Percentiles rank a stretch among this genome's conserved stretches.
Evolutionary conservation across 371 early-diverging fungal species (phyloP).

Genomic region (Lichtheimia ornata): DNA sequence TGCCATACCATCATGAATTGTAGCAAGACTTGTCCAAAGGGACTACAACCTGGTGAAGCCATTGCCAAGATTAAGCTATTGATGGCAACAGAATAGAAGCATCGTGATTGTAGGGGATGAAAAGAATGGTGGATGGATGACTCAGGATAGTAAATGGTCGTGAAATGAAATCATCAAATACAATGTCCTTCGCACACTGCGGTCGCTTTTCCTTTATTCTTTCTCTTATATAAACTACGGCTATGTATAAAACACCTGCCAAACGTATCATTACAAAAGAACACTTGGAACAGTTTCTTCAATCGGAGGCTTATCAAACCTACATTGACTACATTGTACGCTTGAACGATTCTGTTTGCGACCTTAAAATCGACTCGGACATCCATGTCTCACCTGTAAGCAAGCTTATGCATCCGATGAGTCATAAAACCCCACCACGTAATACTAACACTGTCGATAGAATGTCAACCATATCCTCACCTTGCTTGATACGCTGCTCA

Average conservation of each 20-base stretch:
- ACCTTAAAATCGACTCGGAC: constrained; percentile 56
- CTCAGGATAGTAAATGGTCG: no score
- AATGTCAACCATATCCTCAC: constrained; percentile 58
- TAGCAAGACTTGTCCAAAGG: constrained; percentile 94
- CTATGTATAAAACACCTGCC: constrained; percentile 50
- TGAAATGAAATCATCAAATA: no score
- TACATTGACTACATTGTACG: constrained; percentile 69
- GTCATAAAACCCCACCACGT: not conserved
- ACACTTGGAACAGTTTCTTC: constrained; percentile 79
- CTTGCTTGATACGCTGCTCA: constrained; percentile 62
- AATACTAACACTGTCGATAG: constrained; percentile 28
- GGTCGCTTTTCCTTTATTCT: not conserved
- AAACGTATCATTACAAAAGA: constrained; percentile 84
- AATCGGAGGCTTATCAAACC: constrained; percentile 64
- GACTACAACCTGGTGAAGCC: constrained; percentile 92
- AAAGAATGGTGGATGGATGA: no score
- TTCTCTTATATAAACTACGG: no score
- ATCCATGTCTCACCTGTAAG: constrained; percentile 54
- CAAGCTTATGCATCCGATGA: constrained; percentile 14
- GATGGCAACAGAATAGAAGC: constrained; percentile 81
- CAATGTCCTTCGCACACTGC: no score
- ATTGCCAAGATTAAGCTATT: constrained; percentile 94
- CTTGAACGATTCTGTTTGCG: constrained; percentile 74
- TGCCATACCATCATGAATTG: constrained; percentile 99
- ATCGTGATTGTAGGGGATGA: no score